Conservation (phyloP, 2,329 filamentous ascomycete species). For the Ophiostoma fasciatum region DNA sequence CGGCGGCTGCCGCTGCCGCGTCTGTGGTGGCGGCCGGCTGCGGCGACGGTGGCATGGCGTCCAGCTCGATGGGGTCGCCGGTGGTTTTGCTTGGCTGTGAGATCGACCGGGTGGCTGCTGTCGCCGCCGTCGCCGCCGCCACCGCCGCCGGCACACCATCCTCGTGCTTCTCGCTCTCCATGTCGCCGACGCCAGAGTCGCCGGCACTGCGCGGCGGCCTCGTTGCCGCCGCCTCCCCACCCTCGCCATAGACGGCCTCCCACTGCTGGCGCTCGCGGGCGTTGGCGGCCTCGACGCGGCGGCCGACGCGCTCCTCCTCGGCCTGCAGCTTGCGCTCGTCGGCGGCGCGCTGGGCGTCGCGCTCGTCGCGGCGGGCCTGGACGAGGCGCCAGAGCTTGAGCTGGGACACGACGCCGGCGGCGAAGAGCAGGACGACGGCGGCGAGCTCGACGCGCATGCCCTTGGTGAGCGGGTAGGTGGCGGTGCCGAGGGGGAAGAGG, state of each 20-base stretch:
- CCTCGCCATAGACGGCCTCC: slow-evolving; percentile 64
- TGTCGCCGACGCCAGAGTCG: slow-evolving; percentile 37
- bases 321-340: slow-evolving; percentile 38
- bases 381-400: slow-evolving; percentile 75
- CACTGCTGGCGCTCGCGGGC: slow-evolving; percentile 50
- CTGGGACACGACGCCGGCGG: slow-evolving; percentile 70
- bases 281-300: slow-evolving; percentile 47
- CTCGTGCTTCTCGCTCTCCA: slow-evolving; percentile 33
- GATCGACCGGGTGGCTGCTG: too few relatives aligned
- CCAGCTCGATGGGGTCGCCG: slow-evolving; percentile 33
- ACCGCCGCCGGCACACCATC: slow-evolving; percentile 17
- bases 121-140: too few relatives aligned
- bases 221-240: slow-evolving; percentile 20
- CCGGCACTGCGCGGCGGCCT: slow-evolving; percentile 10
- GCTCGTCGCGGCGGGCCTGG: slow-evolving; percentile 42
- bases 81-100: neutral
- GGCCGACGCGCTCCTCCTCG: slow-evolving; percentile 57
- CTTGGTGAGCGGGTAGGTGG: slow-evolving; percentile 72
- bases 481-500: slow-evolving; percentile 61
- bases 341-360: slow-evolving; percentile 33
- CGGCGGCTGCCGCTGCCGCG: too few relatives aligned
- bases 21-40: slow-evolving; percentile 3
- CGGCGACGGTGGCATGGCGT: slow-evolving; percentile 26
- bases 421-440: slow-evolving; percentile 55
- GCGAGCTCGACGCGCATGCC: slow-evolving; percentile 79